Evolutionary conservation across 2,329 filamentous ascomycete genomes (phyloP), one percentile per base, ranked within the genome.

Genomic region (Ambrosiella xylebori): DNA sequence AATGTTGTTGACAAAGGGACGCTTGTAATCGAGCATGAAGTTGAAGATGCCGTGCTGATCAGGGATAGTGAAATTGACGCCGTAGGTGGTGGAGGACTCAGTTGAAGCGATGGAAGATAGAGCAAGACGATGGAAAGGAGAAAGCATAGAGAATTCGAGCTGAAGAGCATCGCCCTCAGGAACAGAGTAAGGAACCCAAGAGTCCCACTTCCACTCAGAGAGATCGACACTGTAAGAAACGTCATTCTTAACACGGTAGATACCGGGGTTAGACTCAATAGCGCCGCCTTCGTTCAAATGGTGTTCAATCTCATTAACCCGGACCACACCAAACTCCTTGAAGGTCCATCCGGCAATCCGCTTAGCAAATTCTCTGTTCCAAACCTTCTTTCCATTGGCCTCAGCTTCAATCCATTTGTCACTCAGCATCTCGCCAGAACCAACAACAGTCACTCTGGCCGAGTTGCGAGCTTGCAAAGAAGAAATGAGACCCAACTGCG

Each of bases 1-100:
- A 57, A 98, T 69, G 68, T 83, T 85, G 66, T 82, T 93, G 64
- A 95, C 73, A 76, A 96, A 95, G 1, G 91, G 89, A 6, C 93
- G 83, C 76, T 95, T 95, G 78, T 97, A 96, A 77, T 96, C 95
- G 71, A 97, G 79, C 68, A 84, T 82, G 79, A 98, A 97, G 74
- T 95, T 95, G 79, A 97, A 98, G 72, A 98, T 96, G 68, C 93
- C 93, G 74, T 98, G 93, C 72, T 98, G 93, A 69, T 98, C 93
- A 3, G 93, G 93, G 3, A 91, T 79, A 63, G 77, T 85, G 72
- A 98, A 96, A 27, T 80, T 77, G 51, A 80, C 77, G 62, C 78
- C 77, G 75, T 84, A 98, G 61, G 86, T 77, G 54, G 86, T 84
- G 63, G 82, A 81, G 65, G 87, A 83, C 57, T 76, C 70, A 1